Conservation (phyloP, 2,329 filamentous ascomycete species). For the Thielaviopsis musarum region DNA sequence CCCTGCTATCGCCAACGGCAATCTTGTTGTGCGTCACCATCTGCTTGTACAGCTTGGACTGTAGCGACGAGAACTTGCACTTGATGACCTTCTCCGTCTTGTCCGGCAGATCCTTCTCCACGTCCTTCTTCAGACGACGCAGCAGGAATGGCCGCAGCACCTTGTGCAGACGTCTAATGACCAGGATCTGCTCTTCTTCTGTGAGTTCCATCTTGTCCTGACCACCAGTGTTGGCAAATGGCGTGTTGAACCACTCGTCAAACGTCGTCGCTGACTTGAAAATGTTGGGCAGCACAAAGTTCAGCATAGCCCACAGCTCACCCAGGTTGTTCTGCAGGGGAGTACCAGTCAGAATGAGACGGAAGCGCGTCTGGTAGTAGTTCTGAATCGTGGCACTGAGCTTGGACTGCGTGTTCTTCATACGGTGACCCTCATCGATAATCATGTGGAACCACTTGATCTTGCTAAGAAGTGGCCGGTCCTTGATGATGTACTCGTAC, state of each 20-base stretch:
- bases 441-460: slow-evolving; percentile 99
- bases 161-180: slow-evolving; percentile 96
- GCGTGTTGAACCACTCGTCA: slow-evolving; percentile 99
- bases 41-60: slow-evolving; percentile 90
- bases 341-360: slow-evolving; percentile 92
- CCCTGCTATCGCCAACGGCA: slow-evolving; percentile 85
- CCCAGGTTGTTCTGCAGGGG: slow-evolving; percentile 93
- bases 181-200: slow-evolving; percentile 98
- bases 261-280: slow-evolving; percentile 99
- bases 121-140: slow-evolving; percentile 96
- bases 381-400: slow-evolving; percentile 85
- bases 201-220: slow-evolving; percentile 98
- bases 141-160: slow-evolving; percentile 93
- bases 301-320: slow-evolving; percentile 93
- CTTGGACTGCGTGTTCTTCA: slow-evolving; percentile 98
- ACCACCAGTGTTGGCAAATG: slow-evolving; percentile 92
- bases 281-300: slow-evolving; percentile 94
- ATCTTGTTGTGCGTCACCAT: slow-evolving; percentile 93
- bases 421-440: slow-evolving; percentile 96
- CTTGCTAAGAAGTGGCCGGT: slow-evolving; percentile 85
- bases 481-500: slow-evolving; percentile 99
- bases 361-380: slow-evolving; percentile 89
- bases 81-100: slow-evolving; percentile 99
- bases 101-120: slow-evolving; percentile 95
- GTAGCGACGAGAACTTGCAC: slow-evolving; percentile 91